phyloP scores from a whole-genome alignment of 345 rosid genomes.

The Rhodamnia rubescens region DNA sequence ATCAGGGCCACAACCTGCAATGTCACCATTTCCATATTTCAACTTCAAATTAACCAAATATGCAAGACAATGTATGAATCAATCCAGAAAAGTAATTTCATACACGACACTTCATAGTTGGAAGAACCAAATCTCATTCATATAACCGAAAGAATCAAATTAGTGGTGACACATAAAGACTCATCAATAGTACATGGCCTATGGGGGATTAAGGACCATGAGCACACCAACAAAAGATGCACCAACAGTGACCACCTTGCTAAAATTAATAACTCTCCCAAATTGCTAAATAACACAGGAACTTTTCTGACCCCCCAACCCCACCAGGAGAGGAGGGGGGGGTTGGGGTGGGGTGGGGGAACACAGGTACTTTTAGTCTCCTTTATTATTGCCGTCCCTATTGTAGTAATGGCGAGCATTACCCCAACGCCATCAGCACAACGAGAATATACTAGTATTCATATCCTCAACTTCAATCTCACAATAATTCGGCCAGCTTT shows the following conservation, averaged over 20 bases:
- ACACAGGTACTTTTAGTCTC: not conserved
- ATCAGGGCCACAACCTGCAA: conserved; percentile 84
- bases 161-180: not conserved
- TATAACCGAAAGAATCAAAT: not conserved
- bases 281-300: not conserved
- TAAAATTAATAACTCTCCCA: not conserved
- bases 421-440: not conserved
- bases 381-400: not conserved
- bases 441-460: not conserved
- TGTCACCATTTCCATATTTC: conserved; percentile 3
- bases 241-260: not conserved
- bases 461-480: not conserved
- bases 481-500: not conserved
- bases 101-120: not conserved
- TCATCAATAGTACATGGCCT: not conserved
- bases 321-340: too few relatives aligned
- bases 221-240: not conserved
- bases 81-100: not conserved
- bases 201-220: not conserved
- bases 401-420: not conserved
- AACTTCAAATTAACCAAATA: not conserved
- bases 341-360: too few relatives aligned
- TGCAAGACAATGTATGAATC: not conserved
- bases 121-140: not conserved
- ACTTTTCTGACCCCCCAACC: not conserved